Evolutionary conservation across 1,284 basidiomycete genomes (phyloP).

Genomic region (Tremellales sp.): DNA sequence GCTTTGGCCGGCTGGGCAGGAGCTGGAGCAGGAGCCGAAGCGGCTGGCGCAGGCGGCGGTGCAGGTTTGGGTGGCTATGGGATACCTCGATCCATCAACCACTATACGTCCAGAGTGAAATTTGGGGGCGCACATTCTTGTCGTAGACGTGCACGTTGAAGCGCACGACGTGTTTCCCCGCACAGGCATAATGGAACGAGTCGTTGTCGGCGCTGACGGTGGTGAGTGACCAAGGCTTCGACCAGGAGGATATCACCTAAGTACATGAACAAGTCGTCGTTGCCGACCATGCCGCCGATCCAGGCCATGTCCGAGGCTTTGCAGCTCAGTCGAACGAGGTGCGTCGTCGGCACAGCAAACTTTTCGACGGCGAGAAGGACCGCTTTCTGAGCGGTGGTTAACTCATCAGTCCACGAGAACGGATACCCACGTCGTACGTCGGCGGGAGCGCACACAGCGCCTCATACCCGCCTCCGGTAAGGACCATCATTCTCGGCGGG

Average conservation of each 20-base stretch:
- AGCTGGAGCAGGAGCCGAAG: neutral
- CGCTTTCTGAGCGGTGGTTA: conserved; percentile 30
- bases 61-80: neutral
- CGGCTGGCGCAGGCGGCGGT: neutral
- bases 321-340: conserved; percentile 33
- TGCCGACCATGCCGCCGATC: conserved; percentile 29
- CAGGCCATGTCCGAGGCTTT: conserved; percentile 32
- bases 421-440: conserved; percentile 33
- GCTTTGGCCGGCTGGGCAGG: neutral
- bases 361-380: conserved; percentile 30
- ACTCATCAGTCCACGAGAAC: neutral
- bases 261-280: conserved; percentile 37
- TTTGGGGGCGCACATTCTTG: conserved; percentile 30
- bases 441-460: conserved; percentile 35
- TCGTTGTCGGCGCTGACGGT: conserved; percentile 35
- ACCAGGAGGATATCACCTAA: conserved; percentile 5
- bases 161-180: conserved; percentile 38
- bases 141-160: conserved; percentile 35
- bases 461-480: conserved; percentile 29
- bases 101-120: too few relatives aligned
- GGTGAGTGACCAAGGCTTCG: neutral
- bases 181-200: conserved; percentile 43
- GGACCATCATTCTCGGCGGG: conserved; percentile 39
- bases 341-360: conserved; percentile 30
- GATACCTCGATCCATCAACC: too few relatives aligned